Conservation (phyloP, 2,329 filamentous ascomycete genomes). For the Pestalotiopsis sp. region DNA sequence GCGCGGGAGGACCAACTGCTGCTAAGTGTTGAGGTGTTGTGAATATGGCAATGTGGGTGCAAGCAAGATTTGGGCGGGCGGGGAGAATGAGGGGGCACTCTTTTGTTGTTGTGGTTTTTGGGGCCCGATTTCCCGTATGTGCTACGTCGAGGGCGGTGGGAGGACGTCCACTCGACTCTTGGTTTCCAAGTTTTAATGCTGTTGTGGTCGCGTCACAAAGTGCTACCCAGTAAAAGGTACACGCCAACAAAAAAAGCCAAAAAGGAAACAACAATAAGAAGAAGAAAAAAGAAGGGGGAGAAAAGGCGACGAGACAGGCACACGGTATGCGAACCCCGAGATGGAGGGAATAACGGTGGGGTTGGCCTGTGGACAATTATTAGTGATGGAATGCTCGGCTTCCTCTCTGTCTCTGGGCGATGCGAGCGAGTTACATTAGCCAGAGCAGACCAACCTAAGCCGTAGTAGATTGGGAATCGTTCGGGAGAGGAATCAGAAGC, state of each 20-base stretch:
- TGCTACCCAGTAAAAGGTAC: background rate
- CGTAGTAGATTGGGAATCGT: background rate
- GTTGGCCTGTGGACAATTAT: background rate
- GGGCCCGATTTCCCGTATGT: background rate
- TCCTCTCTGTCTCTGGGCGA: background rate
- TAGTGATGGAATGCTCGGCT: background rate
- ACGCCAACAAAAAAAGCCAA: background rate
- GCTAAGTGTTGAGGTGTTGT: background rate
- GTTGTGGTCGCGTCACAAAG: background rate
- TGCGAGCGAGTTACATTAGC: background rate
- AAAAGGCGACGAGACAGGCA: background rate
- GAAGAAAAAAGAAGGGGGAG: background rate
- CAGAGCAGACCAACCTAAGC: background rate
- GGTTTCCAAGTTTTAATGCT: background rate
- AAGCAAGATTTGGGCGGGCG: background rate
- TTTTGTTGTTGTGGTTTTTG: background rate
- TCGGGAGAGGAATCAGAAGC: background rate
- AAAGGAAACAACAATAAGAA: background rate
- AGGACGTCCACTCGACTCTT: background rate
- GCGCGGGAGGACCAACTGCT: conserved; percentile 29
- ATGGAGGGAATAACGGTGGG: background rate
- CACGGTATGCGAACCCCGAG: background rate
- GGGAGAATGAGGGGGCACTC: background rate
- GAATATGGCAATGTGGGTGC: background rate
- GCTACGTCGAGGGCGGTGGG: background rate